Base-by-base conservation (phyloP, 179 eudicot genomes). In the Corrigiola litoralis region DNA sequence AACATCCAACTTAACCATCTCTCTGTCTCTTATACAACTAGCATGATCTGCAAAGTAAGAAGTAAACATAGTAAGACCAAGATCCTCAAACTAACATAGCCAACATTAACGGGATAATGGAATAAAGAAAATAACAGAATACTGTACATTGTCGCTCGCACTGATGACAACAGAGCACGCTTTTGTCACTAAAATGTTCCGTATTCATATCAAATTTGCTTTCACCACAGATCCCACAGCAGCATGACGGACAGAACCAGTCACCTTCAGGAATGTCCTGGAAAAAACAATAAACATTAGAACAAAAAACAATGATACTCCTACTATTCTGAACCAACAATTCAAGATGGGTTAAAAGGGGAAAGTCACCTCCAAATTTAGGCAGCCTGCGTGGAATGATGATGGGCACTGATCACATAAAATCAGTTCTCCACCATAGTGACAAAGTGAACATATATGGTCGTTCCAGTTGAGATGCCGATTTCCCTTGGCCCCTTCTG, bases 231-330 rank as follows among this genome's bases (percentile, higher is more conserved):
- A 80, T 73, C 63, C 77, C 84, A 73, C 99, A 95, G 63, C 97
- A 84, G 75, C 99, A 95, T 12, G 89, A 84, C 32, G 96, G 87
- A 62, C 99, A 95, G 71, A 82, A 95, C 99, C 99, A 95, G 67
- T 88, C 95, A 53, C 96, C 97, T 62, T 78, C 86, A 54, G 99
- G 99, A 72, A 95, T 72, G 60, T 65, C 80, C 96, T 95, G 55
- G n/a, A 68, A 23, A 58, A 32, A 70, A 70, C 54, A 6, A 51
- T 49, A 16, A 17, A 69, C 7, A 59, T 62, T 27, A 73, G 61
- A 53, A 51, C 47, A 44, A 61, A 58, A 47, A 42, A 49, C 28
- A 41, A 31, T 17, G 44, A 45, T n/a, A 21, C 18, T 8, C 24
- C 17, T 66, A 8, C 13, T 14, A 38, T 40, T 4, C 16, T 54